Evolutionary conservation across 2,329 filamentous ascomycete genomes (phyloP), one percentile per base, ranked within the genome.

Genomic region (Cladophialophora psammophila): DNA sequence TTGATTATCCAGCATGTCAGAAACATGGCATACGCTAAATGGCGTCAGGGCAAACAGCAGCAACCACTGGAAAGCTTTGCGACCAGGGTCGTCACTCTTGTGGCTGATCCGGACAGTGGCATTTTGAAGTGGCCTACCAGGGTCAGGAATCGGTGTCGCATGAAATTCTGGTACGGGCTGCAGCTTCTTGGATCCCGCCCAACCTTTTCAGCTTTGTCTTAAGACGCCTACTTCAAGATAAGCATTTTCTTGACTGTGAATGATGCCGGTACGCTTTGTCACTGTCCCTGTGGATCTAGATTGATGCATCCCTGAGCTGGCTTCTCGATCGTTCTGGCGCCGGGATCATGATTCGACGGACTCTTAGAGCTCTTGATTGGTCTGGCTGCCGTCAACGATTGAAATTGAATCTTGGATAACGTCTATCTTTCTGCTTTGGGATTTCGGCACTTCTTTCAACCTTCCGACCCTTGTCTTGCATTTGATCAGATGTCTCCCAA

Each of bases 91-190:
- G 18, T 1, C 20, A 50, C 32, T 31, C 13, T 53, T 18, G 36
- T 53, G 34, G 42, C 26, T 53, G 59, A 32, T 42, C 13, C 12
- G 15, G 15, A 36, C 50, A 45, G 42, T 55, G 32, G 18, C 15
- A 36, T 64, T 64, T 58, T 26, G 34, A 61, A 65, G 13, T 26
- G 38, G 58, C 52, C 63, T 57, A 9, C 10, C 45, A 56, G 42
- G 38, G 10, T 20, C 18, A 40, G 34, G 32, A 20, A 48, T 40
- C 26, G n/a, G 50, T 45, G 50, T 26, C 18, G 26, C 45, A 45
- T 55, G 32, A 54, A 26, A 61, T 61, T 61, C 18, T 57, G 61
- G 53, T 32, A 57, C n/a, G 26, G 53, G 10, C 59, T 42, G 35
- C 48, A 34, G 35, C 18, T 48, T 52, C 36, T 54, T 31, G 20